These are phyloP conservation scores for Candida morakotiae DNA, from an alignment of 805 yeast species.

Conservation along the genomic window DNA sequence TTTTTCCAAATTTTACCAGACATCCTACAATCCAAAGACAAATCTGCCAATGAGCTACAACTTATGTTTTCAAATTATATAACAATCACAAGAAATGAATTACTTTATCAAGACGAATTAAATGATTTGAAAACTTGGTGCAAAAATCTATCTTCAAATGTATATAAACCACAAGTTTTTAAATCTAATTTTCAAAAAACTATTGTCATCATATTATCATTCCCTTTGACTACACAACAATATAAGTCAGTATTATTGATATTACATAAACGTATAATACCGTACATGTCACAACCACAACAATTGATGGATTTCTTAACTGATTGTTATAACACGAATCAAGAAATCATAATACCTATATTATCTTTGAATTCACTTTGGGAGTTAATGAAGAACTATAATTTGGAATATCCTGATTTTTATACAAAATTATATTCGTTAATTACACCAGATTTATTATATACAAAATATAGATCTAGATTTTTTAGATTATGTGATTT, in stretches of 20 bases:
- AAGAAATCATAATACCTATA: constrained; percentile 54
- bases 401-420: constrained; percentile 90
- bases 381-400: constrained; percentile 74
- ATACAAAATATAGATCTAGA: constrained; percentile 76
- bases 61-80: constrained; percentile 36
- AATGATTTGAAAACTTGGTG: constrained; percentile 26
- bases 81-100: constrained; percentile 31
- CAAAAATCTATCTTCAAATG: constrained; percentile 31
- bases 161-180: constrained; percentile 42
- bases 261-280: constrained; percentile 81
- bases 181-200: constrained; percentile 65
- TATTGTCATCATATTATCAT: constrained; percentile 56
- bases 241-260: constrained; percentile 66
- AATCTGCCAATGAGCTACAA: constrained; percentile 13
- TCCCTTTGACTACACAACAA: constrained; percentile 48
- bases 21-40: constrained; percentile 16
- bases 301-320: constrained; percentile 90
- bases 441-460: constrained; percentile 70
- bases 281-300: constrained; percentile 74
- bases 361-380: constrained; percentile 85
- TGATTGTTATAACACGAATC: constrained; percentile 61
- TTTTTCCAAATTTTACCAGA: constrained; percentile 50
- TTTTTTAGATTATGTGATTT: constrained; percentile 84
- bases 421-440: constrained; percentile 77
- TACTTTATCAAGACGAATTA: constrained; percentile 16